Evolutionary conservation across 2,329 filamentous ascomycete species (phyloP), one percentile per base, ranked within the genome.

Genomic region (Knufia petricola): DNA sequence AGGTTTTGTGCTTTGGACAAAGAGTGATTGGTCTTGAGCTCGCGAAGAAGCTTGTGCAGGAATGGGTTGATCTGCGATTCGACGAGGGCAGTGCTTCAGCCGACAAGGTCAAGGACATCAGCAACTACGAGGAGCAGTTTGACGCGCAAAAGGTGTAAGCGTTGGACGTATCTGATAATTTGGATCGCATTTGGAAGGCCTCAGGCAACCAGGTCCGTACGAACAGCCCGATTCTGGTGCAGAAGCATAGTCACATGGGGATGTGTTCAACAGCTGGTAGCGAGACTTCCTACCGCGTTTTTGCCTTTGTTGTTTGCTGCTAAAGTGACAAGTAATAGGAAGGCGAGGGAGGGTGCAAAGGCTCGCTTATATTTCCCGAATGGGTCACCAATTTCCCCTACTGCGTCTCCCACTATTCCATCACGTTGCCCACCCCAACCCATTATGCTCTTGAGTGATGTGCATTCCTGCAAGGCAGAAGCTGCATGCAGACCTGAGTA

Each of bases 1-100:
- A 94, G 68, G 86, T 94, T 26, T 69, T 94, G 53, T 94, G 87
- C 64, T 82, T 94, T 73, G 87, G 87, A 0, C 84, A 94, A 75
- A 72, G 87, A 19, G 87, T 94, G 0, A 77, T 94, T 38, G 87
- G 87, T 0, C 64, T 92, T 41, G 87, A 94, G 69, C 67, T 94
- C 36, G 87, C 87, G 37, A 77, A 86, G 59, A 73, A 85, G 60
- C 64, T 94, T 58, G 86, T 81, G 0, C 81, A 75, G 63, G 87
- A 94, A 71, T 94, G 86, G 86, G 64, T 94, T 28, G 83, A 79
- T n/a, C 89, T 92, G 66, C 72, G 79, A 51, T 92, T 92, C 67
- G 87, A 94, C 65, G 70, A 75, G 37, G 69, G 67, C 51, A 83
- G 80, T 64, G 74, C 75, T 43, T 81, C 77, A 58, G 78, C 79